Percentiles rank a stretch among this genome's conserved stretches.
phyloP scores from a whole-genome alignment of 192 early-diverging fungal species.

The Gaertneriomyces semiglobifer region DNA sequence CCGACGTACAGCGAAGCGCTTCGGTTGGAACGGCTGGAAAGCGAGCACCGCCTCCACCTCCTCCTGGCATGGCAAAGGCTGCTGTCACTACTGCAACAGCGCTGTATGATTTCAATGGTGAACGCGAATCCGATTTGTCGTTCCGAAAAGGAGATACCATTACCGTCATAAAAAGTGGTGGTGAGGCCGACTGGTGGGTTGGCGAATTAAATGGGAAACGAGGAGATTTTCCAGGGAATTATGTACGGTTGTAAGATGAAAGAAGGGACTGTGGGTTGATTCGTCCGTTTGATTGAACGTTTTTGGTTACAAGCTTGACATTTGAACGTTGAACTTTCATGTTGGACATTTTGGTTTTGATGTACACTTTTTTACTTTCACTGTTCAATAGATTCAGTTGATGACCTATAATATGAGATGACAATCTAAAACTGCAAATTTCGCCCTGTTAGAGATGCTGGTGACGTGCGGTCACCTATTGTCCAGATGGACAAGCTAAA shows the following conservation, averaged over 20 bases:
- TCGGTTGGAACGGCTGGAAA: slow-evolving; percentile 6
- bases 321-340: too few species aligned
- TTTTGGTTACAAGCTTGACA: too few species aligned
- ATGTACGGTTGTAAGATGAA: slow-evolving; percentile 27
- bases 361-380: too few species aligned
- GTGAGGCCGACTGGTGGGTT: slow-evolving; percentile 73
- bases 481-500: too few species aligned
- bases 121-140: slow-evolving; percentile 73
- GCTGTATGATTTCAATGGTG: slow-evolving; percentile 78
- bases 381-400: too few species aligned
- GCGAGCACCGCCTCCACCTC: slow-evolving; percentile 16
- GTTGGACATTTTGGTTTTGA: too few species aligned
- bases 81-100: slow-evolving; percentile 42
- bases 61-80: not conserved
- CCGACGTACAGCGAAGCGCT: not conserved
- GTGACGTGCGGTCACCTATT: too few species aligned
- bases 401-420: too few species aligned
- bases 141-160: slow-evolving; percentile 89
- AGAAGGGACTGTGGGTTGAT: too few species aligned
- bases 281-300: too few species aligned
- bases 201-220: slow-evolving; percentile 51
- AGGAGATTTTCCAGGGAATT: slow-evolving; percentile 79
- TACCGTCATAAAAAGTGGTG: slow-evolving; percentile 63
- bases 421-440: too few species aligned
- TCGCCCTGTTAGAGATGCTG: too few species aligned